Base-by-base conservation (phyloP, 2,329 filamentous ascomycete genomes). In the Coniochaeta hoffmannii region DNA sequence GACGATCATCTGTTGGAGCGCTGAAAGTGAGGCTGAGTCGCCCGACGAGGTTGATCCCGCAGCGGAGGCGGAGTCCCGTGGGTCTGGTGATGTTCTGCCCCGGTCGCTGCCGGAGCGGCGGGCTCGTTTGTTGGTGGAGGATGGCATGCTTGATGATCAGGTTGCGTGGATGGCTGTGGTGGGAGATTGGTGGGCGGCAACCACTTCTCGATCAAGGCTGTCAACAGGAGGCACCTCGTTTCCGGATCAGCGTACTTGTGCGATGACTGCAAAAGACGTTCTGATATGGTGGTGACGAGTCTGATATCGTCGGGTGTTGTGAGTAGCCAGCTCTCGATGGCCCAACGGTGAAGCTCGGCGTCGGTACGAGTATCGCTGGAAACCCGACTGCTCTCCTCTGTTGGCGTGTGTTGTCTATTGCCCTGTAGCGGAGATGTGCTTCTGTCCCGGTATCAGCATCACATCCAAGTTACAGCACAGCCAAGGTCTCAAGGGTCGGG, bases 21-120 rank as follows among this genome's bases (percentile, higher is more conserved):
- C 50, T 4, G 10, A 17, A n/a, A 4, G 8, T 24, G 50, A 50
- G 28, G n/a, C 28, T 22, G 5, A 14, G 31, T n/a, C n/a, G n/a
- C n/a, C n/a, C n/a, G 31, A 28, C 3, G 32, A 17, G 3, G n/a
- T 12, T 15, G 41, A 34, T 34, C 49, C 49, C 3, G 32, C 28
- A 17, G 49, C 19, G 9, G 26, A 51, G 5, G 49, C 41, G 4
- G 41, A 24, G n/a, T 46, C 41, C 5, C 26, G 41, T 19, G 22
- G 41, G 4, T n/a, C n/a, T n/a, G 41, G 41, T 15, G 41, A 46
- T 3, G 28, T 12, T 34, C 49, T 50, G 5, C 50, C 34, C 15
- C 50, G n/a, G 32, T 53, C 50, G 50, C 50, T 53, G 14, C 30
- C 34, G 9, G 50, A 28, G 31, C 50, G 50, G 17, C 50, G n/a